phyloP scores from a whole-genome alignment of 352 stramenopile genomes.

The Lagenidium giganteum region DNA sequence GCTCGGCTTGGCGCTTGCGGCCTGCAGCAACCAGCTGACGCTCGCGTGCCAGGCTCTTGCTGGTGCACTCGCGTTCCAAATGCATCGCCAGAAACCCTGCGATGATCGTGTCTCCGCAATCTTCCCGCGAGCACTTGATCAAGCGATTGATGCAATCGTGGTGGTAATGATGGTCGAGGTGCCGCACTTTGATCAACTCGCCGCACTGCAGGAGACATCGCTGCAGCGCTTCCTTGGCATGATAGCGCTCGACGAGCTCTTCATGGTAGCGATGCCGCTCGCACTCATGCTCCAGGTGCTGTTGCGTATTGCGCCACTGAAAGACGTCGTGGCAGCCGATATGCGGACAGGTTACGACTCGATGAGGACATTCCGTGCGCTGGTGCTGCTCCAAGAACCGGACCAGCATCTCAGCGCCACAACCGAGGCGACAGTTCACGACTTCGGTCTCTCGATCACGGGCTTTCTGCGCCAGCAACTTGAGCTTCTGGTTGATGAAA shows the following conservation, averaged over 20 bases:
- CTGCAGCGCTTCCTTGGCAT: slow-evolving; percentile 32
- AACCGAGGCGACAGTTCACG: slow-evolving; percentile 39
- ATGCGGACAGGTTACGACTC: slow-evolving; percentile 52
- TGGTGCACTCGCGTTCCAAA: slow-evolving; percentile 34
- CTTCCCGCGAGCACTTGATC: slow-evolving; percentile 30
- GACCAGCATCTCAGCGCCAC: slow-evolving; percentile 26
- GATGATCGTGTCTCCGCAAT: slow-evolving; percentile 50
- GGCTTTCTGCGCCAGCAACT: slow-evolving; percentile 52
- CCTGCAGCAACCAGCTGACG: slow-evolving; percentile 29
- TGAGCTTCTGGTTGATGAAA: slow-evolving; percentile 60
- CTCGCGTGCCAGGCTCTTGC: slow-evolving; percentile 14
- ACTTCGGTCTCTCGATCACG: slow-evolving; percentile 33
- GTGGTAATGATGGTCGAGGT: slow-evolving; percentile 31
- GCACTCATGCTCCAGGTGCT: slow-evolving; percentile 30
- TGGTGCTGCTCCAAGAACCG: slow-evolving; percentile 48
- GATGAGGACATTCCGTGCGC: slow-evolving; percentile 32
- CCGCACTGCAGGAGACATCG: slow-evolving; percentile 44
- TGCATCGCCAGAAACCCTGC: slow-evolving; percentile 32
- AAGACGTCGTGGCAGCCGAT: slow-evolving; percentile 30
- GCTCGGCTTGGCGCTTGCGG: slow-evolving; percentile 7
- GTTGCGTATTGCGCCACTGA: slow-evolving; percentile 21
- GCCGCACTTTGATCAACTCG: slow-evolving; percentile 22
- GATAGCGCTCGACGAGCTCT: slow-evolving; percentile 26
- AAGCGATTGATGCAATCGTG: slow-evolving; percentile 43
- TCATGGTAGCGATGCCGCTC: slow-evolving; percentile 33